Evolutionary conservation across 805 yeast genomes (phyloP), one percentile per base, ranked within the genome.

Genomic region (Kluyveromyces dobzhanskii): DNA sequence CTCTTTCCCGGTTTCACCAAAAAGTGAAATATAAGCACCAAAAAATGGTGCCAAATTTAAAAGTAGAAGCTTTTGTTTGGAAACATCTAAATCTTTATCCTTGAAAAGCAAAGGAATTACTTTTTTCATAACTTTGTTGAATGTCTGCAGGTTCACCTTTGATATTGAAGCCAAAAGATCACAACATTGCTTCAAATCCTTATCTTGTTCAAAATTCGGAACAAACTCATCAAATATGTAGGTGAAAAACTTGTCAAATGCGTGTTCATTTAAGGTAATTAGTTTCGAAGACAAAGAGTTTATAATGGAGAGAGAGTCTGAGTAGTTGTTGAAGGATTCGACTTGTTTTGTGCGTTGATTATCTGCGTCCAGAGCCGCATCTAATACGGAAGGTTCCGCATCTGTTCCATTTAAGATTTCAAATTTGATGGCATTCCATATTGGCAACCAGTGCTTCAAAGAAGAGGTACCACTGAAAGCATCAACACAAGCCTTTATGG

Each of bases 391-490:
- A 8, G 37, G 30, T 25, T 34, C 37, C n/a, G 27, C 30, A 24
- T 70, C 75, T n/a, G 82, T 85, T 30, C 79, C 80, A 56, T 90
- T 95, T 41, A 90, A 64, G n/a, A 90, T 70, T 58, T 90, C 96
- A 56, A 76, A 87, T 56, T 90, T 90, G 38, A 90, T 64, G 0
- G 95, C 85, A 49, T 84, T 82, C 95, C 95, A 92, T 4, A 90
- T 54, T 1, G 80, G 72, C 6, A 72, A 54, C 88, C 95, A 88
- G 54, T 75, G 71, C 9, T 69, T 69, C 23, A 70, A 62, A 8
- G 83, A 57, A 0, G 75, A 66, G 4, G 66, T 68, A 0, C 59
- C 49, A 0, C 73, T 66, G 52, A 81, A 85, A 4, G 58, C 61
- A 11, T 65, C 58, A 7, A 85, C 61, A 46, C 92, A 80, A 1